Base-by-base conservation (phyloP, 768 basidiomycete species). In the Termitomyces sp. region DNA sequence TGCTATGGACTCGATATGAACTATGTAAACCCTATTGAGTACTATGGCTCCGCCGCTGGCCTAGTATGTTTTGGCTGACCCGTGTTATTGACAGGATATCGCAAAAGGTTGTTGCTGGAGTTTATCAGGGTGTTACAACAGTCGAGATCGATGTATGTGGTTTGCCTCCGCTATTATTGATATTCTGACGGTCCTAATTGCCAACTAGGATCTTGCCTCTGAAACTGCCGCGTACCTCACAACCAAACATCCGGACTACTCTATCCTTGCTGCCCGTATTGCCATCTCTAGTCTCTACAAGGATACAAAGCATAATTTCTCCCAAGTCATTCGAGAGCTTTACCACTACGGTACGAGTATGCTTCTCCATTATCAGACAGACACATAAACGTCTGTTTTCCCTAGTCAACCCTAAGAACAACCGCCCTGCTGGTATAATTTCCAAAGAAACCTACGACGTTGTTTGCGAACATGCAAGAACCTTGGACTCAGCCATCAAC, bases 201-300 rank as follows among this genome's bases (percentile, higher is more conserved):
- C 12, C 18, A 18, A 16, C 18, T 52, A 95, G 93, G 97, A 97
- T 70, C 87, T 98, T 36, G 94, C 94, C 0, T 88, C 94, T 11
- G 94, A 97, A 74, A 99, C 96, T 4, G 94, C 97, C 11, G 96
- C 96, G 0, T 98, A 88, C 70, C 85, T 98, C 57, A 98, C 96
- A 4, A 98, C 96, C 27, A 93, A 91, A 61, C 93, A 95, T 66
- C 94, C 95, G 10, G 96, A 99, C 69, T 99, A 99, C 64, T 96
- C 96, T 31, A 86, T 98, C 58, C 91, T 99, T 59, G 96, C 96
- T 7, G 96, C 96, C 20, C 93, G 96, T 56, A 98, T 99, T 51
- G 96, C 97, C 52, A 93, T 99, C 64, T 97, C 95, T 45, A 99
- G 98, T 68, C 76, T 98, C 12, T 97, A 99, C 82, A 98, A 99